Evolutionary conservation across 2,329 filamentous ascomycete genomes (phyloP).

Genomic region (Penicillium concentricum): DNA sequence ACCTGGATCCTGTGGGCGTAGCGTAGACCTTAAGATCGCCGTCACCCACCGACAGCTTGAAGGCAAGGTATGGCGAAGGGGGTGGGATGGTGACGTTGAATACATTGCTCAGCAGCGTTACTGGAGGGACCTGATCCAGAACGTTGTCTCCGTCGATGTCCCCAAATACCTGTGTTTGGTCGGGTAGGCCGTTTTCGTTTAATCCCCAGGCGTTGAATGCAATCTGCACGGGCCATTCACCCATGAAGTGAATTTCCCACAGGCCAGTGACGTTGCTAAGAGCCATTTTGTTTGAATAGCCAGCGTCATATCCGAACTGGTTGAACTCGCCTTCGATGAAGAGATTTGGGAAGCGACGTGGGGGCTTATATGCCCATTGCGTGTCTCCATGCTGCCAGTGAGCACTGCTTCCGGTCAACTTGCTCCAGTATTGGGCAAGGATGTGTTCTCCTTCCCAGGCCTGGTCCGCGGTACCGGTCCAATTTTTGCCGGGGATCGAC

Average conservation of each 20-base stretch:
- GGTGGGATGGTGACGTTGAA: slow-evolving; percentile 60
- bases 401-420: slow-evolving; percentile 57
- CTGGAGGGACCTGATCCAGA: slow-evolving; percentile 61
- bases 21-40: slow-evolving; percentile 49
- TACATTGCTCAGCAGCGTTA: slow-evolving; percentile 53
- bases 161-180: slow-evolving; percentile 58
- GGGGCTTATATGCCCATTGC: slow-evolving; percentile 37
- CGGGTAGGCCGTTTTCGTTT: slow-evolving; percentile 61
- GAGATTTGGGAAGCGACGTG: slow-evolving; percentile 60
- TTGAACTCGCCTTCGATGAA: slow-evolving; percentile 64
- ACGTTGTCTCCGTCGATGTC: slow-evolving; percentile 61
- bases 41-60: slow-evolving; percentile 57
- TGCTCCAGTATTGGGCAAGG: slow-evolving; percentile 63
- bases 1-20: slow-evolving; percentile 51
- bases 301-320: slow-evolving; percentile 62
- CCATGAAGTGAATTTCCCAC: slow-evolving; percentile 62
- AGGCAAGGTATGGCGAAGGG: slow-evolving; percentile 54
- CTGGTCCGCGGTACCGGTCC: slow-evolving; percentile 61
- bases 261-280: slow-evolving; percentile 46
- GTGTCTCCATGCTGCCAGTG: slow-evolving; percentile 60
- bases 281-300: slow-evolving; percentile 55
- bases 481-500: slow-evolving; percentile 49
- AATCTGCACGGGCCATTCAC: slow-evolving; percentile 63
- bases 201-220: slow-evolving; percentile 66
- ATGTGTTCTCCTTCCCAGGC: slow-evolving; percentile 63